Conservation (phyloP, 441 rosid genomes). For the Metrosideros polymorpha region DNA sequence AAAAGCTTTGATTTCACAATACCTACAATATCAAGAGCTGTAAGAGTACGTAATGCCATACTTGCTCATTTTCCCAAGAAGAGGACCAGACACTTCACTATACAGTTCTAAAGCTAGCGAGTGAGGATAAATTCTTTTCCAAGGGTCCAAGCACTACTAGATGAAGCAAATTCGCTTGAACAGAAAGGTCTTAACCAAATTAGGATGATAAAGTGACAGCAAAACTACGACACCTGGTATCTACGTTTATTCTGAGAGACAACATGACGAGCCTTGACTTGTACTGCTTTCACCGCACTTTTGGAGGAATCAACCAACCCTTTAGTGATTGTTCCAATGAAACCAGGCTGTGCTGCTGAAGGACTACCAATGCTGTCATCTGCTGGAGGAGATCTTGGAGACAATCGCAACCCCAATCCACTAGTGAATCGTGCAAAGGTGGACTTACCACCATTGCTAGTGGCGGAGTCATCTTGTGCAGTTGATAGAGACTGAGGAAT, state of each 20-base stretch:
- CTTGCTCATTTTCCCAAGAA: not conserved
- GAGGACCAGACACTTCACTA: not conserved
- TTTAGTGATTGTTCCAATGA: conserved; percentile 72
- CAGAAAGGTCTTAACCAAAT: not conserved
- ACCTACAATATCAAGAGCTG: not conserved
- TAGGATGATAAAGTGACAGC: not conserved
- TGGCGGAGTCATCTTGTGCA: conserved; percentile 38
- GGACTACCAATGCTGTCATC: conserved; percentile 43
- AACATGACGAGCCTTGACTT: conserved; percentile 95
- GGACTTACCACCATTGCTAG: conserved; percentile 38
- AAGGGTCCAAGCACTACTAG: not conserved
- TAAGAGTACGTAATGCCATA: not conserved
- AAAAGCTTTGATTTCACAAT: not conserved
- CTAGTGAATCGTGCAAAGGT: conserved; percentile 78
- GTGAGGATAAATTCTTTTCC: not conserved
- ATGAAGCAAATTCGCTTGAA: not conserved
- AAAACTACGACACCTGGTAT: conserved; percentile 62
- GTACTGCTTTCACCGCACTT: conserved; percentile 96
- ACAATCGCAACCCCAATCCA: conserved; percentile 63
- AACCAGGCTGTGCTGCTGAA: conserved; percentile 52
- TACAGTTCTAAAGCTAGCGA: not conserved
- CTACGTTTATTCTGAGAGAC: conserved; percentile 97
- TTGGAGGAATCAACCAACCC: conserved; percentile 91
- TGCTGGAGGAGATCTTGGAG: conserved; percentile 61
- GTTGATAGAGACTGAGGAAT: conserved; percentile 69